phyloP scores from a whole-genome alignment of 805 yeast genomes.

The Kluyveromyces wickerhamii region DNA sequence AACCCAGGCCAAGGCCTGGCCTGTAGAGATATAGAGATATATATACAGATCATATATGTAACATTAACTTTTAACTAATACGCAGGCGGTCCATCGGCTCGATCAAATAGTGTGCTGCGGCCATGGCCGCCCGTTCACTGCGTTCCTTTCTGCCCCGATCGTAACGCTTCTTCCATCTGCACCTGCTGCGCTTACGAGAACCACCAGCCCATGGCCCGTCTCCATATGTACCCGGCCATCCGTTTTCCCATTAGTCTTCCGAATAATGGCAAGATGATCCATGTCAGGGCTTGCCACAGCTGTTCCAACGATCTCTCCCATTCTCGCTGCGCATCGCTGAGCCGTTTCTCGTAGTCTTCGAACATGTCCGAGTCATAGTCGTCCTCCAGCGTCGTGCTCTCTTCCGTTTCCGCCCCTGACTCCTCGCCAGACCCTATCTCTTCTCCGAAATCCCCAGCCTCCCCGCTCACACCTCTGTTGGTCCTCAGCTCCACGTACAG shows the following conservation, averaged over 20 bases:
- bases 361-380: slow-evolving; percentile 11
- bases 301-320: slow-evolving; percentile 67
- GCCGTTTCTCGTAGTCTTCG: slow-evolving; percentile 19
- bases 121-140: no score
- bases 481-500: background rate
- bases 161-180: no score
- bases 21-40: no score
- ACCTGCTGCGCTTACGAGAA: slow-evolving; percentile 2
- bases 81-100: no score
- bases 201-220: slow-evolving; percentile 14
- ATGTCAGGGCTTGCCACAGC: slow-evolving; percentile 46
- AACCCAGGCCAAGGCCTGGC: no score
- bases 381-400: slow-evolving; percentile 6
- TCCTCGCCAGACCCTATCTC: background rate
- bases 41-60: no score
- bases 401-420: slow-evolving; percentile 2
- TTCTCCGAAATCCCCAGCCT: background rate
- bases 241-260: slow-evolving; percentile 64
- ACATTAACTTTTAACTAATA: no score
- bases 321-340: slow-evolving; percentile 51
- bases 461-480: background rate
- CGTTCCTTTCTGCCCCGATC: no score
- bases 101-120: no score
- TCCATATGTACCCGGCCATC: slow-evolving; percentile 36
- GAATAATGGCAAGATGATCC: slow-evolving; percentile 55